Evolutionary conservation across 2,329 filamentous ascomycete species (phyloP), one percentile per base, ranked within the genome.

Genomic region (Rhynchosporium agropyri): DNA sequence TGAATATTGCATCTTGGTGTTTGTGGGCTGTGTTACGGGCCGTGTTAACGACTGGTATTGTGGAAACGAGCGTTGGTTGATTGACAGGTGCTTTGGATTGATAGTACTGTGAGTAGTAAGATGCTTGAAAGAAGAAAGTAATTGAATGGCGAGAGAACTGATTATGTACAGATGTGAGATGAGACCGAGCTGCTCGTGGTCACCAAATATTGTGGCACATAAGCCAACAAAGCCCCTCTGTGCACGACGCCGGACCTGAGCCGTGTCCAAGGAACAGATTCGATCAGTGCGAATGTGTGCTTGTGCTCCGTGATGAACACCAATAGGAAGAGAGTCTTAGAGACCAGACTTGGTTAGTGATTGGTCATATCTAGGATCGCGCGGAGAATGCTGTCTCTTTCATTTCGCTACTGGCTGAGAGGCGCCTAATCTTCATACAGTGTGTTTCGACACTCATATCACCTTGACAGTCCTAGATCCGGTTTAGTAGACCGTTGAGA

Each of bases 1-100:
- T 40, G 67, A 59, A 62, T 63, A 68, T 54, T 70, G 63, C 69
- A 71, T 71, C 13, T 65, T 68, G 61, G 60, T 29, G 53, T 36
- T 59, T 61, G 33, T 4, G 12, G 29, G 15, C 7, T 57, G 7
- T 40, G 38, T 20, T 20, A 20, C 20, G 20, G 20, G 15, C 6
- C 8, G 13, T 48, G 48, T 20, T 20, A 20, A 20, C 20, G 20
- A 38, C 29, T 38, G 49, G n/a, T 54, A n/a, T 56, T 62, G 63
- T 51, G 63, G 62, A 62, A 65, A 62, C 63, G 63, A 62, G 60
- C 62, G 60, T 60, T 65, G 46, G 49, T 29, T 36, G 55, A 51
- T 45, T 20, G 10, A 54, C 13, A 15, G 10, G 15, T 59, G 28
- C 15, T 5, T 8, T 38, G 29, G 5, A 7, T 7, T 57, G n/a